These are phyloP conservation scores for Neurospora pannonica DNA, from an alignment of 495 filamentous ascomycete genomes.

Conservation along the genomic window DNA sequence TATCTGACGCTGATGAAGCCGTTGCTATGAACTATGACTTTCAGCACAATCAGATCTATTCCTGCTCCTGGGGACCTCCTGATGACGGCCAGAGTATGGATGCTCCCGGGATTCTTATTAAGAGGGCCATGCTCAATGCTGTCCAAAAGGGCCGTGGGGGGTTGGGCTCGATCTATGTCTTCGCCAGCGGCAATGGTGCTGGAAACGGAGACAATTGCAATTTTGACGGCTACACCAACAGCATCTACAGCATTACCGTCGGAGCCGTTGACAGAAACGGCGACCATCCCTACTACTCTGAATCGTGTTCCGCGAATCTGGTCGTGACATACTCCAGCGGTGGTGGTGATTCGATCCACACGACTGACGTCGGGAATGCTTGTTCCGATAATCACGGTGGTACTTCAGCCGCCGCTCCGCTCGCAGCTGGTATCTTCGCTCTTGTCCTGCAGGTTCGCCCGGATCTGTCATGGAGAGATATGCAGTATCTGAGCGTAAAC, in stretches of 20 bases:
- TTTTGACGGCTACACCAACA: slow-evolving; percentile 98
- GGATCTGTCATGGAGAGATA: slow-evolving; percentile 84
- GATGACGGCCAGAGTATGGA: slow-evolving; percentile 94
- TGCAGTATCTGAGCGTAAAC: slow-evolving; percentile 82
- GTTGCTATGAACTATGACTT: slow-evolving; percentile 84
- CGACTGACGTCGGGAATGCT: slow-evolving; percentile 85
- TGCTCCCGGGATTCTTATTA: slow-evolving; percentile 79
- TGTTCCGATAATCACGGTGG: slow-evolving; percentile 79
- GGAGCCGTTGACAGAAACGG: slow-evolving; percentile 86
- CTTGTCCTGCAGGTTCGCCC: slow-evolving; percentile 81
- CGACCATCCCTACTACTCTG: slow-evolving; percentile 83
- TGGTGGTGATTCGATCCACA: slow-evolving; percentile 79
- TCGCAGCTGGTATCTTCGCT: slow-evolving; percentile 87
- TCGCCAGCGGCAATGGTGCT: slow-evolving; percentile 93
- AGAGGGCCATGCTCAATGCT: slow-evolving; percentile 81
- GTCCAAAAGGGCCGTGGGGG: slow-evolving; percentile 79
- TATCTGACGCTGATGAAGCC: slow-evolving; percentile 88
- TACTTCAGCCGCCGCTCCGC: slow-evolving; percentile 91
- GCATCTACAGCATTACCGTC: slow-evolving; percentile 96
- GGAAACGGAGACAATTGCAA: slow-evolving; percentile 91
- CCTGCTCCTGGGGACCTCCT: slow-evolving; percentile 94
- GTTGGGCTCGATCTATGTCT: slow-evolving; percentile 89
- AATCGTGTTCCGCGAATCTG: slow-evolving; percentile 88
- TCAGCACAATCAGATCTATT: slow-evolving; percentile 92
- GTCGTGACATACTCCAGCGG: slow-evolving; percentile 96